Evolutionary conservation across 2,329 filamentous ascomycete genomes (phyloP).

Genomic region (Colletotrichum agaves): DNA sequence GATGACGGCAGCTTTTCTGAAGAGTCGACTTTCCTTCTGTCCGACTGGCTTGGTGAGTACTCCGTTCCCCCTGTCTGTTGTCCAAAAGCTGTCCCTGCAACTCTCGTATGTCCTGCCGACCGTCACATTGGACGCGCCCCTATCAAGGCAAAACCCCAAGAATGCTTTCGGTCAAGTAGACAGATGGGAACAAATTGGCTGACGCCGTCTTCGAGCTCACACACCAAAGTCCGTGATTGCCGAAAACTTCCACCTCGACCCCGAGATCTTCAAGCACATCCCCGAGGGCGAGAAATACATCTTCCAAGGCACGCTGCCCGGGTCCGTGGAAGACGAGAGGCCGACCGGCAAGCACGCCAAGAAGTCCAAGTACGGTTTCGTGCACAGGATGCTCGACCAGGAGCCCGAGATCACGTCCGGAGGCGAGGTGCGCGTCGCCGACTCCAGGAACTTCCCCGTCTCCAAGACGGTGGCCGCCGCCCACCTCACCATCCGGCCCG

Average conservation of each 20-base stretch:
- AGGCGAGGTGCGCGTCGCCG: constrained; percentile 78
- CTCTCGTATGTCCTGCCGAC: background rate
- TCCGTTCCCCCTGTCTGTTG: background rate
- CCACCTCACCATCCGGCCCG: constrained; percentile 76
- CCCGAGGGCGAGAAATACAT: constrained; percentile 79
- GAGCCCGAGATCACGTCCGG: constrained; percentile 73
- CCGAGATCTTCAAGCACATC: constrained; percentile 76
- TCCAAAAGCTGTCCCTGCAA: background rate
- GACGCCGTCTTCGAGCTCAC: constrained; percentile 58
- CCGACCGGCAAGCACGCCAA: constrained; percentile 71
- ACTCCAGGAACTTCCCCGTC: constrained; percentile 80
- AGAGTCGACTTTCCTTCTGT: constrained; percentile 77
- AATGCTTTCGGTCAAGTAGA: background rate
- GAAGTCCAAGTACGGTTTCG: constrained; percentile 75
- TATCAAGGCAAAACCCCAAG: background rate
- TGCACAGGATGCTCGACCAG: constrained; percentile 77
- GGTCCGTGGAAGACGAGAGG: constrained; percentile 72
- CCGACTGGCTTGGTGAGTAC: constrained; percentile 74
- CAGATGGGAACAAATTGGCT: constrained; percentile 15
- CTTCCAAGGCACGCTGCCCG: constrained; percentile 75
- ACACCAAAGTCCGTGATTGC: constrained; percentile 77
- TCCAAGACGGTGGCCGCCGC: constrained; percentile 79
- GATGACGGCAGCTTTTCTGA: constrained; percentile 64
- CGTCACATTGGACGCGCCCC: background rate
- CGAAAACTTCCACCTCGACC: constrained; percentile 80